Conservation (phyloP, 441 rosid genomes). For the Kokia cookei region DNA sequence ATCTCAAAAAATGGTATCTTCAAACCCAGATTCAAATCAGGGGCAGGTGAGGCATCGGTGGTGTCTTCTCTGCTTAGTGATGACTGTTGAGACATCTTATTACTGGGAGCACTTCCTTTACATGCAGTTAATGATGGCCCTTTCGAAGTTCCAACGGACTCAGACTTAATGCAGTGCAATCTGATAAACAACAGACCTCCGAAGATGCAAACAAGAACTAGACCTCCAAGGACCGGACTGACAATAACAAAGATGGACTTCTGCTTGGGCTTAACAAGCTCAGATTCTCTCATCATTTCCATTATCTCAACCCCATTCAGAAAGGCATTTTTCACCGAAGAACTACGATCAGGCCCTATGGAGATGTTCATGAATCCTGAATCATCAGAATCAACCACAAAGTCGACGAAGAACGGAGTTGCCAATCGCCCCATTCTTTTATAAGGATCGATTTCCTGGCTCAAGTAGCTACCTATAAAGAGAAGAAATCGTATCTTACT, state of each 20-base stretch:
- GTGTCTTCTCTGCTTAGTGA: slow-evolving; percentile 5
- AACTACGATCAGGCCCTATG: slow-evolving; percentile 22
- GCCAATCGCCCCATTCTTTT: background rate
- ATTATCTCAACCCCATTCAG: slow-evolving; percentile 59
- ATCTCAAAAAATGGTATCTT: slow-evolving; percentile 31
- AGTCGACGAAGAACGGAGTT: slow-evolving; percentile 35
- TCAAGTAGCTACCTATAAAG: slow-evolving; percentile 16
- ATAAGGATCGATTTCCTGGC: slow-evolving; percentile 15
- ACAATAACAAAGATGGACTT: slow-evolving; percentile 18
- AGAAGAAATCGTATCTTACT: slow-evolving; percentile 17
- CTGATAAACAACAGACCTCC: slow-evolving; percentile 17
- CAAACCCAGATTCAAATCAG: slow-evolving; percentile 30
- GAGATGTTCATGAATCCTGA: slow-evolving; percentile 38
- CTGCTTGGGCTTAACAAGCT: slow-evolving; percentile 7
- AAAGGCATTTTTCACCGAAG: slow-evolving; percentile 16
- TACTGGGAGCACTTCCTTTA: slow-evolving; percentile 25
- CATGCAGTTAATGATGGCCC: slow-evolving; percentile 19
- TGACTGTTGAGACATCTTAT: slow-evolving; percentile 2
- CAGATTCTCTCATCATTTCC: slow-evolving; percentile 25
- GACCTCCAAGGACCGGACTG: slow-evolving; percentile 33
- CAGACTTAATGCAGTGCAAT: slow-evolving; percentile 27
- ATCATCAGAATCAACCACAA: slow-evolving; percentile 44
- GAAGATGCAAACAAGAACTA: slow-evolving; percentile 15
- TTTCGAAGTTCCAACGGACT: slow-evolving; percentile 13
- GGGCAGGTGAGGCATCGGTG: slow-evolving; percentile 14